phyloP scores from a whole-genome alignment of 805 yeast genomes.

The Kazachstania viticola region DNA sequence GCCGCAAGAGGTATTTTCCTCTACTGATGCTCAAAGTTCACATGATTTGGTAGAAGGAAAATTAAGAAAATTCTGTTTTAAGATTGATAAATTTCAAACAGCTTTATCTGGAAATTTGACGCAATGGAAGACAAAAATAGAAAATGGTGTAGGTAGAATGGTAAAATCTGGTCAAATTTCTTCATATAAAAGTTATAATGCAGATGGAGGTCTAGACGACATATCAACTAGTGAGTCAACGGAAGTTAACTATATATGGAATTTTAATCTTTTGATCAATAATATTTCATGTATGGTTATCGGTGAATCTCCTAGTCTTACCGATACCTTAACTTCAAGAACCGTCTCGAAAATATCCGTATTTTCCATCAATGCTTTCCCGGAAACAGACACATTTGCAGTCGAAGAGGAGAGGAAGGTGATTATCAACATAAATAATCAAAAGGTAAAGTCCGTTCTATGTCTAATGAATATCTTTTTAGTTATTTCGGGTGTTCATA shows the following conservation, averaged over 20 bases:
- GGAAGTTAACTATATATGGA: slow-evolving; percentile 24
- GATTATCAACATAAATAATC: slow-evolving; percentile 15
- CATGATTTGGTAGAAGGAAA: slow-evolving; percentile 32
- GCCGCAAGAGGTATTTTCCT: slow-evolving; percentile 29
- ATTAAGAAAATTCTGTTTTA: slow-evolving; percentile 25
- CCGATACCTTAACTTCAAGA: slow-evolving; percentile 18
- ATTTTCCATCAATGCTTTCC: slow-evolving; percentile 15
- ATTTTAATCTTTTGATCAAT: slow-evolving; percentile 12
- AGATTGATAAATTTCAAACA: slow-evolving; percentile 17
- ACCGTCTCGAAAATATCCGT: slow-evolving; percentile 25
- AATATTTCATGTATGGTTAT: slow-evolving; percentile 20
- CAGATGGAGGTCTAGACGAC: slow-evolving; percentile 11
- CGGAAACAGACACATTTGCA: slow-evolving; percentile 15
- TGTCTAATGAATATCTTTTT: slow-evolving; percentile 36
- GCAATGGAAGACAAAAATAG: slow-evolving; percentile 17
- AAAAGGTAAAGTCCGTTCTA: slow-evolving; percentile 24
- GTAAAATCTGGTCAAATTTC: slow-evolving; percentile 7
- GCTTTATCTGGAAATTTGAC: slow-evolving; percentile 18
- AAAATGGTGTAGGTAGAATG: slow-evolving; percentile 12
- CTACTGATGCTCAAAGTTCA: slow-evolving; percentile 24
- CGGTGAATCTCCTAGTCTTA: slow-evolving; percentile 25
- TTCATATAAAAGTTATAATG: slow-evolving; percentile 6
- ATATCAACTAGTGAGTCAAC: slow-evolving; percentile 24
- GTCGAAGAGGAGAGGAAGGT: slow-evolving; percentile 14
- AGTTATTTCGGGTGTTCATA: slow-evolving; percentile 33